Base-by-base conservation (phyloP, 257 asterid species). In the Salvia hispanica region DNA sequence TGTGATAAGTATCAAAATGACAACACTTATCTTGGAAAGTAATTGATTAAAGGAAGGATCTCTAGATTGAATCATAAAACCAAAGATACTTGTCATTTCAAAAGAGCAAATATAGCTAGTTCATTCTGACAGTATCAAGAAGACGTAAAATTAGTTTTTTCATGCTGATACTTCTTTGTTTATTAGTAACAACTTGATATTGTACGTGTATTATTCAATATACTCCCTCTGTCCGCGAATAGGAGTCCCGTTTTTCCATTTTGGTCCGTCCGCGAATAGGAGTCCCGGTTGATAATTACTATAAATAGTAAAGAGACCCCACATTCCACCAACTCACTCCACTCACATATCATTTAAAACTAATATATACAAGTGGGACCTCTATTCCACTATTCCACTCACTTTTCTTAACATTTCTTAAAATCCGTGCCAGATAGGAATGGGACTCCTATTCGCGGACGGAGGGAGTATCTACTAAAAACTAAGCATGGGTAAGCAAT, bases 1-100 rank as follows among this genome's bases (percentile, higher is more conserved):
- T 25, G 31, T 25, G 31, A 68, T 21, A 42, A 58, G 36, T 73
- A 73, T 58, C 33, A 64, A 52, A 67, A 33, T 64, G 31, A 60
- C 31, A 34, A 33, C 58, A 59, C 62, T 56, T 28, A 64, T 60
- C 69, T 14, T 14, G 55, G 31, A 45, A 64, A 16, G 12, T 5
- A 4, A 57, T 66, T 48, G 45, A 58, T 68, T 39, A 21, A n/a
- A 56, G 18, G 2, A 52, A 51, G 72, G 59, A 61, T 60, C 51
- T 73, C 63, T 6, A 48, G 50, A 10, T 9, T 37, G 56, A 33
- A 9, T 25, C 44, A 11, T 58, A 4, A 16, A 40, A 51, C 57
- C 45, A 53, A 25, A 40, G 15, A 39, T 36, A 72, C 42, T 28
- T 34, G 47, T 13, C 67, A 63, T 2, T 12, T 36, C 5, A 11